These are phyloP conservation scores for Durio zibethinus DNA, from an alignment of 345 rosid genomes.

Conservation along the genomic window DNA sequence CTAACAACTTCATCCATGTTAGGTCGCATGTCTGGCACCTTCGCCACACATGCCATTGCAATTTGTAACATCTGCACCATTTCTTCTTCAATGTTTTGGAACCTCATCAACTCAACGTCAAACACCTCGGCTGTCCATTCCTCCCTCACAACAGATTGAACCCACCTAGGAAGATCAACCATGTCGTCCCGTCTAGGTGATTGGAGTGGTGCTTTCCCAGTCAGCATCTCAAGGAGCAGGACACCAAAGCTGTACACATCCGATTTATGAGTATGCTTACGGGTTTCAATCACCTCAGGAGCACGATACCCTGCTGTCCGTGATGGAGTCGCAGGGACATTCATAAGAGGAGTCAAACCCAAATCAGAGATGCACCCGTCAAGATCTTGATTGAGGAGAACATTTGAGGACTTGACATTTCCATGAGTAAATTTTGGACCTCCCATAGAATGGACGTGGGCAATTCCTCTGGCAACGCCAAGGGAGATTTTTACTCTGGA, in stretches of 20 bases:
- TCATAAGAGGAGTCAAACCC: constrained; percentile 67
- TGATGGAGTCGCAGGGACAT: constrained; percentile 51
- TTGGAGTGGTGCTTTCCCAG: constrained; percentile 69
- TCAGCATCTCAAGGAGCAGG: constrained; percentile 76
- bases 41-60: constrained; percentile 74
- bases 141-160: constrained; percentile 87
- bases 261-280: constrained; percentile 64
- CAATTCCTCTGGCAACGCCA: constrained; percentile 66
- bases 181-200: constrained; percentile 67
- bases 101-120: constrained; percentile 75
- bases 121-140: constrained; percentile 90
- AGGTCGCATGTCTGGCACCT: constrained; percentile 60
- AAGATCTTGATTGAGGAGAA: constrained; percentile 55
- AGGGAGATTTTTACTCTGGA: constrained; percentile 63
- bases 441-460: constrained; percentile 64
- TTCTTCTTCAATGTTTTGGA: constrained; percentile 72
- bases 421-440: constrained; percentile 82
- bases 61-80: constrained; percentile 85
- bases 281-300: constrained; percentile 65
- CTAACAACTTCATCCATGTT: constrained; percentile 70
- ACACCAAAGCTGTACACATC: constrained; percentile 80
- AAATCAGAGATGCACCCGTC: constrained; percentile 64
- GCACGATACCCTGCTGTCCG: constrained; percentile 78
- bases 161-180: constrained; percentile 89
- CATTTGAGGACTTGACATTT: constrained; percentile 77